These are phyloP conservation scores for peach (Prunus persica) DNA, from an alignment of 306 rosid species.

Conservation along the genomic window DNA sequence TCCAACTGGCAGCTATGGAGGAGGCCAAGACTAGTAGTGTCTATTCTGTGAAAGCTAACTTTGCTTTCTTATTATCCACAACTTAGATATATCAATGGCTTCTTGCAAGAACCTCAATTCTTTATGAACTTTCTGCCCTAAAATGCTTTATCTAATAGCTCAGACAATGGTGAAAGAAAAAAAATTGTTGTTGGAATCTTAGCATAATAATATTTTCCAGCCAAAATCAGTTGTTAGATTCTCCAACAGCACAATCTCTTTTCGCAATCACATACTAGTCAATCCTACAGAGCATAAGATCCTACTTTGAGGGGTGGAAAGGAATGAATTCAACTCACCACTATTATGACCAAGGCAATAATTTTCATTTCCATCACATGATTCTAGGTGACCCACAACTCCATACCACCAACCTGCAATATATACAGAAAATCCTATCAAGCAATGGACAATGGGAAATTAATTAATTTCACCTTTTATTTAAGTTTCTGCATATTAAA, in stretches of 20 bases:
- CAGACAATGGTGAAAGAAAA: neutral
- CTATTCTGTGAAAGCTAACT: slow-evolving; percentile 33
- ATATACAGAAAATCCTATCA: slow-evolving; percentile 29
- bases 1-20: no score
- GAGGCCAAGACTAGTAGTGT: neutral
- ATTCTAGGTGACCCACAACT: slow-evolving; percentile 86
- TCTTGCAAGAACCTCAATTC: slow-evolving; percentile 6
- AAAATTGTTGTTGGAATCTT: neutral
- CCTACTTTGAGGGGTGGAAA: slow-evolving; percentile 19
- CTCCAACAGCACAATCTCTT: neutral
- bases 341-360: slow-evolving; percentile 67
- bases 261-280: slow-evolving; percentile 5
- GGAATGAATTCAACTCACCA: slow-evolving; percentile 58
- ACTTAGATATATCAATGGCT: slow-evolving; percentile 22
- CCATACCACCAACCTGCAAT: slow-evolving; percentile 99
- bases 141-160: neutral
- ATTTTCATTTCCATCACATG: slow-evolving; percentile 70
- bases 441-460: neutral
- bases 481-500: no score
- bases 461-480: no score
- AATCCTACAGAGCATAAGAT: slow-evolving; percentile 14
- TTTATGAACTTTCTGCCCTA: neutral
- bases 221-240: neutral
- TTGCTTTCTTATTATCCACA: slow-evolving; percentile 40
- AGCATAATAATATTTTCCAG: neutral